A percentile compares a stretch with the other conserved stretches of the same genome.
These are phyloP conservation scores for Talaromyces islandicus DNA, from an alignment of 2,329 filamentous ascomycete genomes.

Conservation along the genomic window DNA sequence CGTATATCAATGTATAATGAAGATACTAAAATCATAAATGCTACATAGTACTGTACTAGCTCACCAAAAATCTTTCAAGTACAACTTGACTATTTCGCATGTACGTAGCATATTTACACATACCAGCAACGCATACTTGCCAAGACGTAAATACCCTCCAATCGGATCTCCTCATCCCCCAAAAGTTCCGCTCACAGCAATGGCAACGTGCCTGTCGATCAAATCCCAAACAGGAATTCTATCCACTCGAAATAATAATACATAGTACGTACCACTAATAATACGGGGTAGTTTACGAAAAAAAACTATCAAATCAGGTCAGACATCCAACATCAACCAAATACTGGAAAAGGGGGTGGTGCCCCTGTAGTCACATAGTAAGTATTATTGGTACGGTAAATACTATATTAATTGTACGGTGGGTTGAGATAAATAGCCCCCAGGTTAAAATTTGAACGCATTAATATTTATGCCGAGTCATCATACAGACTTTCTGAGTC, in stretches of 20 bases:
- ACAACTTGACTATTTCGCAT: not conserved
- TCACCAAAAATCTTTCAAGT: too few relatives aligned
- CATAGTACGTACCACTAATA: too few relatives aligned
- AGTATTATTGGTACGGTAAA: not conserved
- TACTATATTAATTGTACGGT: not conserved
- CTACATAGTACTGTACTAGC: too few relatives aligned
- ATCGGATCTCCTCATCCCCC: not conserved
- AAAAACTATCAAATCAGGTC: not conserved
- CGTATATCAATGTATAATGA: too few relatives aligned
- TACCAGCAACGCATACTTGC: not conserved
- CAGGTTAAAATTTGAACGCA: not conserved
- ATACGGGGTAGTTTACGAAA: too few relatives aligned
- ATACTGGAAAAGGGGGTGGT: not conserved
- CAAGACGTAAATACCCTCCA: not conserved
- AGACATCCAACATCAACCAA: not conserved
- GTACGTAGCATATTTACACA: not conserved
- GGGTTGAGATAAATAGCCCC: not conserved
- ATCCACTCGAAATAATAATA: too few relatives aligned
- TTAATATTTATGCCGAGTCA: not conserved
- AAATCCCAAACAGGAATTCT: not conserved
- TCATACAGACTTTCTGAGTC: not conserved
- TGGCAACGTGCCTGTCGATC: not conserved
- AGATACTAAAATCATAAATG: too few relatives aligned
- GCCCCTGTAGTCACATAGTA: not conserved
- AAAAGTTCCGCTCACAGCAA: not conserved